Conservation (phyloP, 1,284 basidiomycete species). For the Malassezia sp. region DNA sequence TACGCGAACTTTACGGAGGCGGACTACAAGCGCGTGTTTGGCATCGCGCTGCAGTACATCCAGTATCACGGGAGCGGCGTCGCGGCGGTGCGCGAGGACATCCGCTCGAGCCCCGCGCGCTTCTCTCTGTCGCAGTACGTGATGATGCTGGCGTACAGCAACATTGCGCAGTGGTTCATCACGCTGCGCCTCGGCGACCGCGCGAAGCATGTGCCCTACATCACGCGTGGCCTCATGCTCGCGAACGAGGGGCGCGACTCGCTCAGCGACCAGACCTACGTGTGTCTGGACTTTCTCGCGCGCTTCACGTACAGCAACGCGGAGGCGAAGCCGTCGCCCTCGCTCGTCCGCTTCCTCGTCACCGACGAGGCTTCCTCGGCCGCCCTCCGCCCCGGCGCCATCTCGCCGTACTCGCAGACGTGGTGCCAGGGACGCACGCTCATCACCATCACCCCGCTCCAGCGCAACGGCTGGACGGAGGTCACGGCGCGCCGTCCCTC, state of each 20-base stretch:
- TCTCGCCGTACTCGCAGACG: slow-evolving; percentile 52
- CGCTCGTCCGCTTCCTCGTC: slow-evolving; percentile 61
- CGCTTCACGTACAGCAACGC: slow-evolving; percentile 88
- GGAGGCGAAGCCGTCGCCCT: slow-evolving; percentile 74
- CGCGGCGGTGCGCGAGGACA: slow-evolving; percentile 34
- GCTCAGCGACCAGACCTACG: slow-evolving; percentile 82
- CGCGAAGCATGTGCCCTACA: slow-evolving; percentile 69
- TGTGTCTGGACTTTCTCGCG: slow-evolving; percentile 95
- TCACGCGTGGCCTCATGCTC: slow-evolving; percentile 72
- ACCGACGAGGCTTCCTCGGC: slow-evolving; percentile 27
- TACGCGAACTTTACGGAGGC: slow-evolving; percentile 85
- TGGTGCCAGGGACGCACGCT: slow-evolving; percentile 82
- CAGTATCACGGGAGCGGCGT: slow-evolving; percentile 53
- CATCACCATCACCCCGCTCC: slow-evolving; percentile 66
- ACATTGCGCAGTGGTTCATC: slow-evolving; percentile 91
- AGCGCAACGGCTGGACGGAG: slow-evolving; percentile 76
- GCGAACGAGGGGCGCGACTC: slow-evolving; percentile 68
- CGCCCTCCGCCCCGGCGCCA: not conserved
- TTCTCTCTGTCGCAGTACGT: slow-evolving; percentile 93
- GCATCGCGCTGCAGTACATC: slow-evolving; percentile 86
- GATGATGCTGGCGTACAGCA: slow-evolving; percentile 80
- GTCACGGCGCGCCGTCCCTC: slow-evolving; percentile 76
- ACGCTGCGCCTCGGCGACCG: slow-evolving; percentile 75
- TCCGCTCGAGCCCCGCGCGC: slow-evolving; percentile 45
- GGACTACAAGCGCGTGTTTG: slow-evolving; percentile 89